A percentile compares a stretch with the other conserved stretches of the same genome.
Conservation (phyloP, 2,329 filamentous ascomycete species). For the Clonostachys rhizophaga region DNA sequence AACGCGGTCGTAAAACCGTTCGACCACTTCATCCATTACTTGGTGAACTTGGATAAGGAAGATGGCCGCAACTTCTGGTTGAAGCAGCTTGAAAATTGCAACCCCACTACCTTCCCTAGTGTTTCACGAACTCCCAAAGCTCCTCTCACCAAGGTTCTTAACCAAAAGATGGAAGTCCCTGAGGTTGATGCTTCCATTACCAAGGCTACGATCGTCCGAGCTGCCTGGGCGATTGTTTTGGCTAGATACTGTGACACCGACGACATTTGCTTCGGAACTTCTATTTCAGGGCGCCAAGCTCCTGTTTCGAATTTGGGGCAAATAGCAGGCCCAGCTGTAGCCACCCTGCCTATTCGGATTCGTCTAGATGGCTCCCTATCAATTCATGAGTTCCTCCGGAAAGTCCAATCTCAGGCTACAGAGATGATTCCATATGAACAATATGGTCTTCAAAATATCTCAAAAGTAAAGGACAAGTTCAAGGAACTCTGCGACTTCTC, state of each 20-base stretch:
- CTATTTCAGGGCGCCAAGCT: slow-evolving; percentile 8
- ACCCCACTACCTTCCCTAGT: neutral
- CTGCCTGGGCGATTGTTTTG: slow-evolving; percentile 9
- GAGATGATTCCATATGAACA: slow-evolving; percentile 11
- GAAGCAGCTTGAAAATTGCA: slow-evolving; percentile 1
- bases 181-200: slow-evolving; percentile 2
- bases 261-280: slow-evolving; percentile 6
- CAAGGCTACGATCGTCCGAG: slow-evolving; percentile 7
- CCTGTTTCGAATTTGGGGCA: slow-evolving; percentile 3
- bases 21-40: slow-evolving; percentile 5
- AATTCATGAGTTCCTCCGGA: slow-evolving; percentile 4
- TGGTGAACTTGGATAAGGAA: neutral
- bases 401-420: slow-evolving; percentile 8
- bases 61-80: neutral
- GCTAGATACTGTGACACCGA: slow-evolving; percentile 1
- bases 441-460: slow-evolving; percentile 7
- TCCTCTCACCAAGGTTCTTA: neutral
- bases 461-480: slow-evolving; percentile 3
- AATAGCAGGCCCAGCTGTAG: slow-evolving; percentile 7
- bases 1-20: slow-evolving; percentile 2
- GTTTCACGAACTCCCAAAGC: neutral
- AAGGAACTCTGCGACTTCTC: slow-evolving; percentile 1
- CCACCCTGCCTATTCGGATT: slow-evolving; percentile 8
- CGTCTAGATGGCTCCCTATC: slow-evolving; percentile 3
- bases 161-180: slow-evolving; percentile 1